Percentiles rank a stretch among this genome's conserved stretches.
These are phyloP conservation scores for Populus davidiana DNA, from an alignment of 345 rosid species.

Conservation along the genomic window DNA sequence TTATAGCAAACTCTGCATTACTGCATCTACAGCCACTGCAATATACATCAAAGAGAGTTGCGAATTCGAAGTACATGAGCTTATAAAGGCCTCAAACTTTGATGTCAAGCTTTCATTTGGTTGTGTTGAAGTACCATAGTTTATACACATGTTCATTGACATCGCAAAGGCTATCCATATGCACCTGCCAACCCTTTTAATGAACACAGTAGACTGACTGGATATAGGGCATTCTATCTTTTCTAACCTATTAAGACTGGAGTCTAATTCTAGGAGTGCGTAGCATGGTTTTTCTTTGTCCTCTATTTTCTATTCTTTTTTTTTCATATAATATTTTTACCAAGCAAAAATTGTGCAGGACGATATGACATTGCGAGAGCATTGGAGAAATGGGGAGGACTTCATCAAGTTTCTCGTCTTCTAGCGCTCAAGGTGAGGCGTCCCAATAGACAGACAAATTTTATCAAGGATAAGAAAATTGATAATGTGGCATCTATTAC, in stretches of 20 bases:
- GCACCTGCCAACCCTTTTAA: neutral
- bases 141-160: neutral
- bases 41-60: neutral
- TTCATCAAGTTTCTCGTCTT: slow-evolving; percentile 80
- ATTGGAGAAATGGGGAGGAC: slow-evolving; percentile 95
- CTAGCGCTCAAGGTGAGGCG: slow-evolving; percentile 73
- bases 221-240: neutral
- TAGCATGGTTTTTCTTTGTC: neutral
- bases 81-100: neutral
- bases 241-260: neutral
- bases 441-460: slow-evolving; percentile 50
- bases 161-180: neutral
- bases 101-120: neutral
- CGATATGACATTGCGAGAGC: slow-evolving; percentile 94
- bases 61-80: neutral
- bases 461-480: slow-evolving; percentile 39
- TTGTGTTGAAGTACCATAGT: neutral
- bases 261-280: neutral
- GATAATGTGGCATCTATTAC: slow-evolving; percentile 30
- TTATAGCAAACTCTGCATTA: neutral
- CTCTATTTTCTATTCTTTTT: neutral
- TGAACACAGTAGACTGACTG: neutral
- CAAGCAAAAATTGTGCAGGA: slow-evolving; percentile 38
- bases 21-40: neutral
- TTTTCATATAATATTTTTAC: neutral